Percentiles rank a stretch among this genome's conserved stretches.
phyloP scores from a whole-genome alignment of 345 rosid species.

The Jatropha curcas region DNA sequence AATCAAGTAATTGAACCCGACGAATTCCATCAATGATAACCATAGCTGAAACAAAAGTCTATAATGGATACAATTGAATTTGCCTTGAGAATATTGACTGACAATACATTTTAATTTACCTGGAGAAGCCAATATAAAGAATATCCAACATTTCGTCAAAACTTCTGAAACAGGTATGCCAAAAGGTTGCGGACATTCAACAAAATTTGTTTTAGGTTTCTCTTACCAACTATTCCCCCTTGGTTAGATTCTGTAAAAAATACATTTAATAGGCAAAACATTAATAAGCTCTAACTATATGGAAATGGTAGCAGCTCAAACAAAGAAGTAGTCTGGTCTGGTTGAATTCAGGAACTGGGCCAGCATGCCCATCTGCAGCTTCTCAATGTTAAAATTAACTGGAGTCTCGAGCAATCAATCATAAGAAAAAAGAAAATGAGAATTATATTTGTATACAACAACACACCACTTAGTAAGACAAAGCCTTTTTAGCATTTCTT shows the following conservation, averaged over 20 bases:
- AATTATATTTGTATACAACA: too few relatives aligned
- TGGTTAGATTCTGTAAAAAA: conserved; percentile 55
- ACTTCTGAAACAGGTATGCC: conserved; percentile 89
- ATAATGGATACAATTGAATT: conserved; percentile 17
- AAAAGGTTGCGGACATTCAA: conserved; percentile 96
- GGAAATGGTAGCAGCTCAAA: too few relatives aligned
- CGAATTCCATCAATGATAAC: conserved; percentile 74
- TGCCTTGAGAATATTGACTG: conserved; percentile 12
- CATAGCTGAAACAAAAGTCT: conserved; percentile 70
- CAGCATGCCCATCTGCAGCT: too few relatives aligned
- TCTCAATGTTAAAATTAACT: too few relatives aligned
- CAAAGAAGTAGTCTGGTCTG: too few relatives aligned
- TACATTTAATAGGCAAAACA: not conserved
- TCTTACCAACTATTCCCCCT: conserved; percentile 45
- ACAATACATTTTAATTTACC: conserved; percentile 55
- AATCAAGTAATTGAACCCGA: conserved; percentile 65
- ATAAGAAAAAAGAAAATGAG: too few relatives aligned
- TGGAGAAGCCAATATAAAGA: conserved; percentile 80
- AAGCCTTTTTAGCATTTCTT: too few relatives aligned
- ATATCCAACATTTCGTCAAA: conserved; percentile 99
- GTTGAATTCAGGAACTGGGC: too few relatives aligned
- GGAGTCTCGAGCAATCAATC: too few relatives aligned
- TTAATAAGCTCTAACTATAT: too few relatives aligned
- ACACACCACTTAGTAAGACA: too few relatives aligned
- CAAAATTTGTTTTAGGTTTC: conserved; percentile 95